Evolutionary conservation across 345 rosid species (phyloP).

Genomic region (Boechera divaricarpa): DNA sequence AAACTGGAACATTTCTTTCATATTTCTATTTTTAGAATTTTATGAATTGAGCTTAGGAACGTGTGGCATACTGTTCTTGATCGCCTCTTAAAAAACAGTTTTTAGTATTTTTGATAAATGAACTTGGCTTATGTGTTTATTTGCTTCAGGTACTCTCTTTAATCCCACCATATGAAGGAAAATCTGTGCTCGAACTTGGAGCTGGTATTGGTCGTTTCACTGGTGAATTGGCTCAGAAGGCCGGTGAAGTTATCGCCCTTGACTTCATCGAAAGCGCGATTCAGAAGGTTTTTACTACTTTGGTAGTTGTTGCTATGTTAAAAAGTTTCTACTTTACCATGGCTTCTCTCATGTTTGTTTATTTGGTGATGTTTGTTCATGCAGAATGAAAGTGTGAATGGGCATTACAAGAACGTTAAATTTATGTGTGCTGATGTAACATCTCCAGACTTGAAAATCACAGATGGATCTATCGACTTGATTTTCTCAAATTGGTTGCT

Average conservation of each 20-base stretch:
- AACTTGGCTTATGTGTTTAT: constrained; percentile 17
- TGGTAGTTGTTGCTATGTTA: constrained; percentile 1
- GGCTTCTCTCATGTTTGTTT: neutral
- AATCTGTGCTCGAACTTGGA: constrained; percentile 84
- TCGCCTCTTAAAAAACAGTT: neutral
- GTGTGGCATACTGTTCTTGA: constrained; percentile 26
- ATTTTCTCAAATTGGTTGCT: constrained; percentile 92
- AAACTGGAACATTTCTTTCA: too few species aligned
- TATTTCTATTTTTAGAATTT: neutral
- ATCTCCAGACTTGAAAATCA: constrained; percentile 64
- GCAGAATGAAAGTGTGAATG: constrained; percentile 83
- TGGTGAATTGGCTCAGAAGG: constrained; percentile 84
- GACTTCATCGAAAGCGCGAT: constrained; percentile 84
- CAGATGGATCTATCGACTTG: constrained; percentile 75
- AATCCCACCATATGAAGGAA: constrained; percentile 82
- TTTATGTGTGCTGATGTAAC: constrained; percentile 90
- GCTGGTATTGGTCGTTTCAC: constrained; percentile 97
- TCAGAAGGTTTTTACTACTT: constrained; percentile 66
- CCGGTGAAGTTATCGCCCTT: constrained; percentile 74
- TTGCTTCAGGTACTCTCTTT: constrained; percentile 67
- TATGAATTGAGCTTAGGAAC: neutral
- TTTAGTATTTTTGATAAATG: too few species aligned
- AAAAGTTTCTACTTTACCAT: neutral
- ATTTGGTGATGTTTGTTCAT: constrained; percentile 36
- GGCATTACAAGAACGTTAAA: constrained; percentile 79